Percentiles rank a stretch among this genome's conserved stretches.
Conservation (phyloP, 768 basidiomycete species). For the Leccinellum albellum region DNA sequence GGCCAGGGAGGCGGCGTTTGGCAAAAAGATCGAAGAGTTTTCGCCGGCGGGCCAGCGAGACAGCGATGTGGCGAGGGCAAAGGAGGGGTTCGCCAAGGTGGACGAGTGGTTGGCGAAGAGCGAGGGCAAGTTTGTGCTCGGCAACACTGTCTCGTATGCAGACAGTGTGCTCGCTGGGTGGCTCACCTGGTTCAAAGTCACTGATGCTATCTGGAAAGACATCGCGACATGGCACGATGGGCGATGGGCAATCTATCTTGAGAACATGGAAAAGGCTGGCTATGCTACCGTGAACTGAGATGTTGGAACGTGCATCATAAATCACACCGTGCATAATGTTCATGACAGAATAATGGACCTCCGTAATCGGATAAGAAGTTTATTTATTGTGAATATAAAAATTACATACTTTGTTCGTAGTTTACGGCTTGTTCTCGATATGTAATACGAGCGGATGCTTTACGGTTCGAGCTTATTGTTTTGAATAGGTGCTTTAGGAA, state of each 20-base stretch:
- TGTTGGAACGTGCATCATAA: too few species aligned
- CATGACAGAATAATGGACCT: too few species aligned
- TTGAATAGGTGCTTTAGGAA: too few species aligned
- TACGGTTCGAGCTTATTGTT: too few species aligned
- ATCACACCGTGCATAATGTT: too few species aligned
- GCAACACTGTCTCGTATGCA: constrained; percentile 33
- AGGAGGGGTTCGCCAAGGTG: constrained; percentile 25
- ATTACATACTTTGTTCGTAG: too few species aligned
- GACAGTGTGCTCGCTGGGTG: constrained; percentile 34
- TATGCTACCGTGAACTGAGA: constrained; percentile 21
- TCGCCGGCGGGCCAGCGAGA: constrained; percentile 28
- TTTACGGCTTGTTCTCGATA: too few species aligned
- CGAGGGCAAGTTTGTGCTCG: constrained; percentile 33
- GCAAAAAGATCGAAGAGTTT: constrained; percentile 35
- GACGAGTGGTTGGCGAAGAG: constrained; percentile 30
- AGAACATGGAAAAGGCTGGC: constrained; percentile 26
- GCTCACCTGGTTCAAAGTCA: constrained; percentile 34
- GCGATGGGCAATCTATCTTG: constrained; percentile 34
- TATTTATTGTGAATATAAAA: too few species aligned
- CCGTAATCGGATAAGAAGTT: too few species aligned
- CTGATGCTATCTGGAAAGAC: constrained; percentile 32
- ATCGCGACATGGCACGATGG: constrained; percentile 37
- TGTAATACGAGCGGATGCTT: too few species aligned
- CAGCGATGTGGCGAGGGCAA: constrained; percentile 26
- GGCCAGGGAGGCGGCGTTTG: constrained; percentile 31